Evolutionary conservation across 768 basidiomycete species (phyloP), one percentile per base, ranked within the genome.

Genomic region (Leccinellum luteum): DNA sequence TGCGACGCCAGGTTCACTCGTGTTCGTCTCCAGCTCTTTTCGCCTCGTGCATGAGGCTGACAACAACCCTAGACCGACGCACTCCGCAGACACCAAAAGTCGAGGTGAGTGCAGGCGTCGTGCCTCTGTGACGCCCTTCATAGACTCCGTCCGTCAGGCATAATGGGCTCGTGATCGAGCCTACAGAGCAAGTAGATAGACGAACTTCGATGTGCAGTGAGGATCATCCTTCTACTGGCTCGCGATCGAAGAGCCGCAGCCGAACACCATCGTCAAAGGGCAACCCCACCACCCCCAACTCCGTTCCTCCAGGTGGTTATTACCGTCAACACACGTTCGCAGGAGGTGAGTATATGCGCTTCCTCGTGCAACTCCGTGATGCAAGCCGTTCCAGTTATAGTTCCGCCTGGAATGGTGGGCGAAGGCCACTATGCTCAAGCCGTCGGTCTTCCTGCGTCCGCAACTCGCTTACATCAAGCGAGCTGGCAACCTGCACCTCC

Each of bases 1-100:
- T 91, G 89, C 60, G 88, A 90, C 64, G 86, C 89, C 41, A 84
- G 83, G 35, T 91, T 91, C 66, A 90, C 89, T 47, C 78, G 89
- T 73, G 89, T 89, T 70, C 68, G 83, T 82, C 41, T 44, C 34
- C 48, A 54, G 48, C 48, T 62, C 51, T 54, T 51, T 52, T 7
- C 27, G 48, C 53, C 58, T 55, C 56, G 61, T 61, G 66, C 51
- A 28, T 28, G 17, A 28, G 47, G 19, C 61, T 65, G 44, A 73
- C 63, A 14, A 28, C 53, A 45, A 51, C 25, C 58, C 48, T 63
- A 91, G 89, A 86, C 87, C n/a, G 89, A 91, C 72, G 89, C 89
- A 19, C 77, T 89, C n/a, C 78, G 86, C 45, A 78, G 89, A 65
- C 89, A 91, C 68, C 86, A 90, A 73, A 89, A 89, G 65, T 89